Evolutionary conservation across 257 asterid species (phyloP).

Genomic region (Mentha longifolia): DNA sequence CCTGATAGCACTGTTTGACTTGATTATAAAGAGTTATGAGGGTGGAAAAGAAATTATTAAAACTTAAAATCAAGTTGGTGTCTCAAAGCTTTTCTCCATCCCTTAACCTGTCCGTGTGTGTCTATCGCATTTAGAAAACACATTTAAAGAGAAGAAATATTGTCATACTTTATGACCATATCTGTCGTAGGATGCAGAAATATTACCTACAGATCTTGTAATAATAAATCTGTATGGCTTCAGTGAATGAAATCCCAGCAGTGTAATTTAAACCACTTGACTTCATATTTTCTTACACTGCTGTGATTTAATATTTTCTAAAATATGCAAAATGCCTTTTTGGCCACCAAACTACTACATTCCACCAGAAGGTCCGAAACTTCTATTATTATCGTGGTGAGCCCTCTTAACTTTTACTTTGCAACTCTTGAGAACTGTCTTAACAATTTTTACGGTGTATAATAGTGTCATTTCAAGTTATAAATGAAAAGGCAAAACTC

Average conservation of each 20-base stretch:
- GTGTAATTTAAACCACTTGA: not conserved
- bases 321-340: not conserved
- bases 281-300: not conserved
- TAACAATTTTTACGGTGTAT: not conserved
- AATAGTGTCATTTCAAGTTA: not conserved
- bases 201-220: not conserved
- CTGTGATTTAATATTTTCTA: not conserved
- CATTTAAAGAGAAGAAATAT: not conserved
- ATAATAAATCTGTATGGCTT: not conserved
- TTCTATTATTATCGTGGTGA: not conserved
- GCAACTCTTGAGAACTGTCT: not conserved
- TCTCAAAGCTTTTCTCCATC: not conserved
- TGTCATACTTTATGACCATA: constrained; percentile 10
- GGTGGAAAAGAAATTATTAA: not conserved
- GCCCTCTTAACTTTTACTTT: not conserved
- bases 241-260: not conserved
- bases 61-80: not conserved
- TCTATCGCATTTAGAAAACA: constrained; percentile 10
- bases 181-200: not conserved
- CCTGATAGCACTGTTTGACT: not conserved
- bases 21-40: not conserved
- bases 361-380: not conserved
- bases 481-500: not conserved
- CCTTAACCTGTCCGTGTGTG: not conserved
- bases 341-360: not conserved